Evolutionary conservation across 202 grass and related monocot genomes (phyloP).

Genomic region (Cymbopogon flexuosus): DNA sequence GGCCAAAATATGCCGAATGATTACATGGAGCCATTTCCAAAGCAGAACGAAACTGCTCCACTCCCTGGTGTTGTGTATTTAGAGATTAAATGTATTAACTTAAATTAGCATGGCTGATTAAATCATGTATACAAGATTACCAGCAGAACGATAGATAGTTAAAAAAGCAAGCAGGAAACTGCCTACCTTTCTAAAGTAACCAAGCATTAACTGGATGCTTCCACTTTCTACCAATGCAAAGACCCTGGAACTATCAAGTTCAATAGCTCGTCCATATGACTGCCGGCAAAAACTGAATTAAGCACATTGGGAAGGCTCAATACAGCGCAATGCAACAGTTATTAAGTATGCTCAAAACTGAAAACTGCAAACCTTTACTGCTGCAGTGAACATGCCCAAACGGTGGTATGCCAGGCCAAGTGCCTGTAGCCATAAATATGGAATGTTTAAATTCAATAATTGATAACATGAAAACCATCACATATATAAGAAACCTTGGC

Average conservation of each 20-base stretch:
- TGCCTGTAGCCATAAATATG: conserved; percentile 55
- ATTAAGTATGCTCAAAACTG: conserved; percentile 30
- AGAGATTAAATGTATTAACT: not conserved
- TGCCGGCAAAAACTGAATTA: conserved; percentile 47
- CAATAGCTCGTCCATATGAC: conserved; percentile 90
- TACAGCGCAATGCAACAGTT: conserved; percentile 15
- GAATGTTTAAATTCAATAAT: conserved; percentile 27
- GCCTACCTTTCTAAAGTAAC: conserved; percentile 90
- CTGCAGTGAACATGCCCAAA: conserved; percentile 93
- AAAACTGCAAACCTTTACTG: conserved; percentile 72
- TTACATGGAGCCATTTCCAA: conserved; percentile 71
- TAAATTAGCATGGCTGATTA: conserved; percentile 13
- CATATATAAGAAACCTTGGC: conserved; percentile 8
- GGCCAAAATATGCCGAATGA: conserved; percentile 75
- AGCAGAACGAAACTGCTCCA: conserved; percentile 74
- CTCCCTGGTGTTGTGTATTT: conserved; percentile 50
- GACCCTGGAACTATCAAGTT: conserved; percentile 68
- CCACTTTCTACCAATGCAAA: conserved; percentile 91
- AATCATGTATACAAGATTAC: not conserved
- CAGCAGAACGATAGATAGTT: not conserved
- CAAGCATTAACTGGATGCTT: conserved; percentile 83
- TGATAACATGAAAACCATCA: conserved; percentile 8
- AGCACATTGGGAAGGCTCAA: conserved; percentile 40
- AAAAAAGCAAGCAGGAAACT: conserved; percentile 4
- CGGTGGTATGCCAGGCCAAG: conserved; percentile 89